Percentiles rank a stretch among this genome's conserved stretches.
Evolutionary conservation across 352 stramenopile genomes (phyloP).

Genomic region (Phytophthora capsici): DNA sequence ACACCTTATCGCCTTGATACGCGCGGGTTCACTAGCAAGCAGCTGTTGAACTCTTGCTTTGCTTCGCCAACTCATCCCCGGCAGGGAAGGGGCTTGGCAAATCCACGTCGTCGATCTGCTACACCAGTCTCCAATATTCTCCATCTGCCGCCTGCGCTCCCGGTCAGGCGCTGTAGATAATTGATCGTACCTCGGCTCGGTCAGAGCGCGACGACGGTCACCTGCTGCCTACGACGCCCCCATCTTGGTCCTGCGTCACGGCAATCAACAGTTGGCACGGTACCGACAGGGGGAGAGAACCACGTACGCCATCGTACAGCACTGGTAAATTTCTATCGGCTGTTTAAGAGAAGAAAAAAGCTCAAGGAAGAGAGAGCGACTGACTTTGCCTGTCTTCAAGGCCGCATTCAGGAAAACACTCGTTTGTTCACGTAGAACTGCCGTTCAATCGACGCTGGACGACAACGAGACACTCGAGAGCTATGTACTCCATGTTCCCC

Average conservation of each 20-base stretch:
- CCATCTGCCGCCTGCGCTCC: background rate
- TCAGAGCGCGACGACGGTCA: conserved; percentile 23
- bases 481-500: conserved; percentile 82
- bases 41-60: conserved; percentile 13
- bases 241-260: conserved; percentile 16
- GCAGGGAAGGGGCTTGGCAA: conserved; percentile 14
- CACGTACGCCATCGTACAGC: conserved; percentile 15
- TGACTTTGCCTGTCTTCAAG: background rate
- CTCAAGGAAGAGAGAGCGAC: conserved; percentile 20
- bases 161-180: conserved; percentile 4
- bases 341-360: conserved; percentile 13
- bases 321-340: conserved; percentile 24
- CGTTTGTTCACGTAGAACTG: too few species aligned
- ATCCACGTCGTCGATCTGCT: conserved; percentile 17
- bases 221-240: conserved; percentile 4
- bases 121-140: conserved; percentile 31
- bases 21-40: conserved; percentile 1
- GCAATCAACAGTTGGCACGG: conserved; percentile 34
- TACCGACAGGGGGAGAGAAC: conserved; percentile 12
- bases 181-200: background rate
- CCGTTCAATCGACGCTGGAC: conserved; percentile 3
- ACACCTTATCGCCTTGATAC: conserved; percentile 21
- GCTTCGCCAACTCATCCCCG: conserved; percentile 30
- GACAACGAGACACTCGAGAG: background rate
- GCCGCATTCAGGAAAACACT: conserved; percentile 34